Percentiles rank a stretch among this genome's conserved stretches.
Conservation (phyloP, 202 grass and related monocot species). For the Thinopyrum obtusiflorum region DNA sequence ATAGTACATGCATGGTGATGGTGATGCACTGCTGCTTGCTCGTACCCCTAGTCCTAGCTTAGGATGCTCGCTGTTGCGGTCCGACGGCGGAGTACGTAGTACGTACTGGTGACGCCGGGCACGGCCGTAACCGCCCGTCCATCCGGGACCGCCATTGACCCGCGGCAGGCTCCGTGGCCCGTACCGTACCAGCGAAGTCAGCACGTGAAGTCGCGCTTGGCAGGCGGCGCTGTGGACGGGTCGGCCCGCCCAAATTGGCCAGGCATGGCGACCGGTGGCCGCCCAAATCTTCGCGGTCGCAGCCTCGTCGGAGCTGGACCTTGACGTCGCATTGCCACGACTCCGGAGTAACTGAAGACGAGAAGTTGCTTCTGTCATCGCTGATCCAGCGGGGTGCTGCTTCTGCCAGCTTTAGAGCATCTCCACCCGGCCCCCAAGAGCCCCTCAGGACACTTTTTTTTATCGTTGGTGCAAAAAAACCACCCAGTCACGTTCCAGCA, state of each 20-base stretch:
- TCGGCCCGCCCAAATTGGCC: neutral
- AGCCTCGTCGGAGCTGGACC: neutral
- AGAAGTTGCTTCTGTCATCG: neutral
- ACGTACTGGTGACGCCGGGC: neutral
- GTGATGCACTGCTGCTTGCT: too few species aligned
- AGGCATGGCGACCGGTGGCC: neutral
- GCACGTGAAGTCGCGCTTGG: slow-evolving; percentile 36
- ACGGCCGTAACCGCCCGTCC: neutral
- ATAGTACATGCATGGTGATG: too few species aligned
- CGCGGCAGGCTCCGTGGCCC: neutral
- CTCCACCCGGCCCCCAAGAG: too few species aligned
- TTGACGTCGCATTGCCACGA: neutral
- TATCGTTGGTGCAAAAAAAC: too few species aligned
- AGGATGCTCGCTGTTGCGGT: neutral
- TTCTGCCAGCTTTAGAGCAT: too few species aligned
- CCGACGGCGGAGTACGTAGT: neutral
- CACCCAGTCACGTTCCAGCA: too few species aligned
- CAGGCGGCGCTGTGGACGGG: neutral
- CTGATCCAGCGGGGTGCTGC: neutral
- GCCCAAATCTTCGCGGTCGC: neutral
- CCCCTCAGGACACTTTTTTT: too few species aligned
- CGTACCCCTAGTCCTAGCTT: neutral
- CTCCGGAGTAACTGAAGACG: neutral
- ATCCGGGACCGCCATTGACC: neutral
- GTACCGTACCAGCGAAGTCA: neutral